A percentile compares a stretch with the other conserved stretches of the same genome.
phyloP scores from a whole-genome alignment of 2,329 filamentous ascomycete species.

The Aspergillus fischeri region DNA sequence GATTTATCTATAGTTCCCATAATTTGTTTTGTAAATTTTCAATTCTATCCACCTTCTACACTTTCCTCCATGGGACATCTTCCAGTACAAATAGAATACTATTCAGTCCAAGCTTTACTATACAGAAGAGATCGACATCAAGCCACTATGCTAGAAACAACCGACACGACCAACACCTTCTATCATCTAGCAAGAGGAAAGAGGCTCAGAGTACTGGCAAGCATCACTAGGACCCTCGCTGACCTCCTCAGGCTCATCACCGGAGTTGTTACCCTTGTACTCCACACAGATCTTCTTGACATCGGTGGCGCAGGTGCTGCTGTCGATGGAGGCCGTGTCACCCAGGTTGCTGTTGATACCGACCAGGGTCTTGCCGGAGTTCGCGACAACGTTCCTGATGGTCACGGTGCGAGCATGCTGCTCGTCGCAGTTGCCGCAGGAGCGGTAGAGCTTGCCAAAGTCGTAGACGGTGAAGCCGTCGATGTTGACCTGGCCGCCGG shows the following conservation, averaged over 20 bases:
- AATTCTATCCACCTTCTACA: too few relatives aligned
- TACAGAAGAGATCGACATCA: too few relatives aligned
- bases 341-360: constrained; percentile 41
- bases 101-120: too few relatives aligned
- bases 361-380: constrained; percentile 21
- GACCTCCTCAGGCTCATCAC: constrained; percentile 2
- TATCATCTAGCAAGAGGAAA: background rate
- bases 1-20: too few relatives aligned
- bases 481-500: constrained; percentile 27
- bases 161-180: too few relatives aligned
- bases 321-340: constrained; percentile 27
- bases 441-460: constrained; percentile 45
- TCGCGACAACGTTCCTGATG: constrained; percentile 31
- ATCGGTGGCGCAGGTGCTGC: constrained; percentile 18
- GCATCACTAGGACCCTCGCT: background rate
- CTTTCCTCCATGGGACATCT: too few relatives aligned
- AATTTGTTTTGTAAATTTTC: too few relatives aligned
- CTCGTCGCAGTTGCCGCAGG: constrained; percentile 44
- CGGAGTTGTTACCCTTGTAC: constrained; percentile 23
- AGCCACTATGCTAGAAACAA: background rate
- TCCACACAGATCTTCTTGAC: constrained; percentile 33
- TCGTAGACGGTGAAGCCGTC: constrained; percentile 39
- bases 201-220: background rate
- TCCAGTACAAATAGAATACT: too few relatives aligned
- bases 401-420: constrained; percentile 28